Evolutionary conservation across 176 grass and related monocot species (phyloP).

Genomic region (Tillandsia fasciculata): DNA sequence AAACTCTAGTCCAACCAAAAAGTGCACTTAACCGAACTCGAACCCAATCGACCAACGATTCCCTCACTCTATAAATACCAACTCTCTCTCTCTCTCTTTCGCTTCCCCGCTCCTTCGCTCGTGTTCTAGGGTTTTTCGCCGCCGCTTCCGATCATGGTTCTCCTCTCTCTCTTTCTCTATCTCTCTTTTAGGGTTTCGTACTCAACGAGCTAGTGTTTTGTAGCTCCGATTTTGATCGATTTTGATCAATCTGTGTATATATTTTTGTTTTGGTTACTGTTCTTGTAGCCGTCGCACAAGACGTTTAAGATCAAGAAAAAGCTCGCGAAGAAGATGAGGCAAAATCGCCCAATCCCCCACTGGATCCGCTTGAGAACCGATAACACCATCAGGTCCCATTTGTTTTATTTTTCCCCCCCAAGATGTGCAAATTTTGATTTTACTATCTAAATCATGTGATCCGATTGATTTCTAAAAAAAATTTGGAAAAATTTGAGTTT

Average conservation of each 20-base stretch:
- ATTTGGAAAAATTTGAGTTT: no score
- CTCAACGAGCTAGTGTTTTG: no score
- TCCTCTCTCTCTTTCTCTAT: background rate
- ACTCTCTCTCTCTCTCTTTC: background rate
- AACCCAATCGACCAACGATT: no score
- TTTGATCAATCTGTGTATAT: background rate
- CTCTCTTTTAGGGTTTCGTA: background rate
- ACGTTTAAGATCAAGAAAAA: slow-evolving; percentile 23
- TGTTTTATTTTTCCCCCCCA: no score
- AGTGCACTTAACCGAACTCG: no score
- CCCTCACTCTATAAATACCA: no score
- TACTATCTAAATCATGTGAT: no score
- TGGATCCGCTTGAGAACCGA: slow-evolving; percentile 27
- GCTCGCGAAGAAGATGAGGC: slow-evolving; percentile 26
- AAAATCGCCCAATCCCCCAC: slow-evolving; percentile 24
- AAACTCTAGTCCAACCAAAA: no score
- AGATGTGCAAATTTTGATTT: no score
- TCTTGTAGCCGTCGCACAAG: slow-evolving; percentile 21
- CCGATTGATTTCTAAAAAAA: no score
- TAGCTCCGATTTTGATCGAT: background rate
- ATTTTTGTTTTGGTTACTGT: background rate
- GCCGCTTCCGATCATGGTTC: background rate
- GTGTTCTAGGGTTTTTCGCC: slow-evolving; percentile 9
- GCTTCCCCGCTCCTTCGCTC: background rate
- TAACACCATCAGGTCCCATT: slow-evolving; percentile 13